Percentiles rank a stretch among this genome's conserved stretches.
phyloP scores from a whole-genome alignment of 2,329 filamentous ascomycete species.

The Fusarium sp. region DNA sequence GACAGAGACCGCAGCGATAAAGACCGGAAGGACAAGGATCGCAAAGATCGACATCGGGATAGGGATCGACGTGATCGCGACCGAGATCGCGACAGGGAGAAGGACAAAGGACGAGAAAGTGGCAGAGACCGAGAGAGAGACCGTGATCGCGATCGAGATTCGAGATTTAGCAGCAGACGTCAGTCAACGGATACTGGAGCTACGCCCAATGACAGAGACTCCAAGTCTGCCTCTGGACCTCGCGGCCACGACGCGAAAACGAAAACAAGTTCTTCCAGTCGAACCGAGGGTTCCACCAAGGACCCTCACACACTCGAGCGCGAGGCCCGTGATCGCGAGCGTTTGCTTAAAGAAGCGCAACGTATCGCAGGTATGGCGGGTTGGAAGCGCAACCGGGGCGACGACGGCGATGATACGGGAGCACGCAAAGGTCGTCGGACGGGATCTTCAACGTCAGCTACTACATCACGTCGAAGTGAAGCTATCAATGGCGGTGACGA shows the following conservation, averaged over 20 bases:
- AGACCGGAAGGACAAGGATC: constrained; percentile 57
- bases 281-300: constrained; percentile 40
- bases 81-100: constrained; percentile 49
- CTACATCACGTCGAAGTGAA: constrained; percentile 59
- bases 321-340: constrained; percentile 73
- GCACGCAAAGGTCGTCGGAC: constrained; percentile 58
- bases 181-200: constrained; percentile 44
- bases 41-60: constrained; percentile 56
- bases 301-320: constrained; percentile 76
- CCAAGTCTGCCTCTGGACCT: constrained; percentile 58
- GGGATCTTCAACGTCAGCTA: constrained; percentile 44
- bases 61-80: constrained; percentile 52
- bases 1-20: constrained; percentile 56
- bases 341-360: constrained; percentile 76
- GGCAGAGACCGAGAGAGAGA: constrained; percentile 50
- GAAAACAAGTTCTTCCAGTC: constrained; percentile 52
- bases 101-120: constrained; percentile 50
- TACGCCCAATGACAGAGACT: constrained; percentile 54
- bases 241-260: constrained; percentile 57
- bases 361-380: constrained; percentile 68
- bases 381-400: constrained; percentile 64
- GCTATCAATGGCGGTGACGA: constrained; percentile 61
- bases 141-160: constrained; percentile 52
- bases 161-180: constrained; percentile 52
- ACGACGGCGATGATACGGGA: constrained; percentile 53